Conservation (phyloP, 2,329 filamentous ascomycete species). For the Penicillium sp. region DNA sequence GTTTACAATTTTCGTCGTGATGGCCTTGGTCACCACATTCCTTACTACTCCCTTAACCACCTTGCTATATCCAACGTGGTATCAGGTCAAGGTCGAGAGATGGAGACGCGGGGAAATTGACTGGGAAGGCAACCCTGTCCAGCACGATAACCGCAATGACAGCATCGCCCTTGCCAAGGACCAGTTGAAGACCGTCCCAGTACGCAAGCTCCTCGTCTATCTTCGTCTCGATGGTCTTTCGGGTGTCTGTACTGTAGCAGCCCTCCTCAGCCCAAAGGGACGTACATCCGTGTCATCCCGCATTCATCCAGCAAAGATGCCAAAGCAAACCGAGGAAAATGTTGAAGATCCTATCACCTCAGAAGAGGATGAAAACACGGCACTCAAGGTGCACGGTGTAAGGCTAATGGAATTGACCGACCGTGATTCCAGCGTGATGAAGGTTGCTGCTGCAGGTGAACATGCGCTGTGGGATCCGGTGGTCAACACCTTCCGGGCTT, state of each 20-base stretch:
- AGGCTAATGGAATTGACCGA: constrained; percentile 84
- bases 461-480: constrained; percentile 73
- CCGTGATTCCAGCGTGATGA: constrained; percentile 93
- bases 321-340: constrained; percentile 19
- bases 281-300: constrained; percentile 32
- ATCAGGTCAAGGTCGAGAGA: constrained; percentile 68
- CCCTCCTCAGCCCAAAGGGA: constrained; percentile 65
- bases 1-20: constrained; percentile 92
- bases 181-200: constrained; percentile 51
- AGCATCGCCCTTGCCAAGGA: constrained; percentile 44
- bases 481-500: constrained; percentile 85
- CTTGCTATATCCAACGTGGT: constrained; percentile 72
- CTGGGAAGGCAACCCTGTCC: constrained; percentile 67
- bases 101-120: constrained; percentile 87
- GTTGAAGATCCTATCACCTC: constrained; percentile 23
- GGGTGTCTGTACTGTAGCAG: constrained; percentile 76
- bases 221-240: constrained; percentile 82
- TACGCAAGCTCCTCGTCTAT: constrained; percentile 72
- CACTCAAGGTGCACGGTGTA: constrained; percentile 76
- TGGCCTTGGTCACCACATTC: constrained; percentile 86
- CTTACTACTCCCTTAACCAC: constrained; percentile 74
- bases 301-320: constrained; percentile 35
- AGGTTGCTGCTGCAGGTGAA: constrained; percentile 78
- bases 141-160: constrained; percentile 44
- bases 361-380: constrained; percentile 28